A percentile compares a stretch with the other conserved stretches of the same genome.
Evolutionary conservation across 1,139 yeast species (phyloP).

Genomic region (Debaryomyces sp.): DNA sequence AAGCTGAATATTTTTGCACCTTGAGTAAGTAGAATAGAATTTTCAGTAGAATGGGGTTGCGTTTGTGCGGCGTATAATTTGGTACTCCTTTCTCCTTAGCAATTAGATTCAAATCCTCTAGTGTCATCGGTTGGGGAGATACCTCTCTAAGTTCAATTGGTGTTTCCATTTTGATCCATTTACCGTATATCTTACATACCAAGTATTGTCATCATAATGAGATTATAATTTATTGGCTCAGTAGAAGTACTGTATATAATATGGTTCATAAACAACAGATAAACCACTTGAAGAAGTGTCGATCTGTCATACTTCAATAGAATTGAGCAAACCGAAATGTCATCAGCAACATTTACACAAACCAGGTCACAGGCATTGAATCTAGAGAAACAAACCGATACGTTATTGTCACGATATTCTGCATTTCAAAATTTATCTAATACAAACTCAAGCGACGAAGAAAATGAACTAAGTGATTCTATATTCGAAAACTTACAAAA

Average conservation of each 20-base stretch:
- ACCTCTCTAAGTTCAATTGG: constrained; percentile 7
- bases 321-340: constrained; percentile 25
- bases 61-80: background rate
- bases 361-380: constrained; percentile 42
- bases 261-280: constrained; percentile 2
- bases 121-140: constrained; percentile 20
- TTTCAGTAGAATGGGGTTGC: constrained; percentile 4
- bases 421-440: constrained; percentile 29
- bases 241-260: constrained; percentile 1
- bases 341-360: constrained; percentile 41
- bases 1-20: constrained; percentile 64
- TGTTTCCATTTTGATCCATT: background rate
- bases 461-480: constrained; percentile 56
- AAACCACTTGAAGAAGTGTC: background rate
- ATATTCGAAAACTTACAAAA: constrained; percentile 45
- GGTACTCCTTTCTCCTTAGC: constrained; percentile 1
- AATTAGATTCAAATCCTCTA: constrained; percentile 10
- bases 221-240: constrained; percentile 2
- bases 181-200: background rate
- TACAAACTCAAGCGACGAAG: constrained; percentile 47
- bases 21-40: constrained; percentile 13
- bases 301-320: background rate
- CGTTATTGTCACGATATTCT: constrained; percentile 38
- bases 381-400: constrained; percentile 47
- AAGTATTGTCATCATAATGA: background rate